Evolutionary conservation across 352 stramenopile genomes (phyloP).

Genomic region (Pythium dissotocum): DNA sequence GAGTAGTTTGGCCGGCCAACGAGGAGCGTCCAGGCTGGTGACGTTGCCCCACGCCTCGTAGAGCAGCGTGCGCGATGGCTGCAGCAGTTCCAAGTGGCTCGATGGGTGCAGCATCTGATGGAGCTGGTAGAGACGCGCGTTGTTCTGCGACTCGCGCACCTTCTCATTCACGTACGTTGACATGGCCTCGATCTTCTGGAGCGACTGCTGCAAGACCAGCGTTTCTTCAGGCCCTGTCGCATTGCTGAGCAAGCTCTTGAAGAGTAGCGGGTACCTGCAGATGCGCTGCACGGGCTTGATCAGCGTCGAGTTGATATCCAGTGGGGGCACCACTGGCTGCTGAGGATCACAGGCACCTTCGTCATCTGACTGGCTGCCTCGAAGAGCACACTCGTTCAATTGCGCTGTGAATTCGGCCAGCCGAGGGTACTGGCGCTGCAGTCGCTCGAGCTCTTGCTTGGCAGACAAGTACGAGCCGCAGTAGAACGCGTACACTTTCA

Average conservation of each 20-base stretch:
- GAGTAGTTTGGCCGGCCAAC: slow-evolving; percentile 33
- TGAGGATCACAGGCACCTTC: background rate
- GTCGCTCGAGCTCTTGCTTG: slow-evolving; percentile 47
- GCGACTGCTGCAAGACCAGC: slow-evolving; percentile 36
- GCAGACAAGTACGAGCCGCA: slow-evolving; percentile 50
- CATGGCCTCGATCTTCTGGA: slow-evolving; percentile 48
- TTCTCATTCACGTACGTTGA: slow-evolving; percentile 65
- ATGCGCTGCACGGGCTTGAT: slow-evolving; percentile 79
- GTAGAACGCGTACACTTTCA: slow-evolving; percentile 75
- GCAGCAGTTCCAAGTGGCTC: slow-evolving; percentile 43
- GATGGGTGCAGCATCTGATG: slow-evolving; percentile 42
- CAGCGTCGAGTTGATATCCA: slow-evolving; percentile 57
- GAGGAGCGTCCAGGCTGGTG: slow-evolving; percentile 32
- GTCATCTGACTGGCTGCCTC: slow-evolving; percentile 13
- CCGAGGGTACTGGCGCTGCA: slow-evolving; percentile 30
- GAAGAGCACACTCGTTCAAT: slow-evolving; percentile 25
- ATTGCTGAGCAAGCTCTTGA: slow-evolving; percentile 46
- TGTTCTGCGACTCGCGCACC: slow-evolving; percentile 63
- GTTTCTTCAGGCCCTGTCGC: slow-evolving; percentile 33
- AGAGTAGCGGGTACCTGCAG: slow-evolving; percentile 66
- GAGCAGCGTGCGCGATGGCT: slow-evolving; percentile 50
- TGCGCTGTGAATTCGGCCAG: slow-evolving; percentile 30
- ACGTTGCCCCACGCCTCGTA: slow-evolving; percentile 40
- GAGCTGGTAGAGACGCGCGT: slow-evolving; percentile 46
- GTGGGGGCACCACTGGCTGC: slow-evolving; percentile 1